Evolutionary conservation across 2,329 filamentous ascomycete genomes (phyloP).

Genomic region (Trichoderma gracile): DNA sequence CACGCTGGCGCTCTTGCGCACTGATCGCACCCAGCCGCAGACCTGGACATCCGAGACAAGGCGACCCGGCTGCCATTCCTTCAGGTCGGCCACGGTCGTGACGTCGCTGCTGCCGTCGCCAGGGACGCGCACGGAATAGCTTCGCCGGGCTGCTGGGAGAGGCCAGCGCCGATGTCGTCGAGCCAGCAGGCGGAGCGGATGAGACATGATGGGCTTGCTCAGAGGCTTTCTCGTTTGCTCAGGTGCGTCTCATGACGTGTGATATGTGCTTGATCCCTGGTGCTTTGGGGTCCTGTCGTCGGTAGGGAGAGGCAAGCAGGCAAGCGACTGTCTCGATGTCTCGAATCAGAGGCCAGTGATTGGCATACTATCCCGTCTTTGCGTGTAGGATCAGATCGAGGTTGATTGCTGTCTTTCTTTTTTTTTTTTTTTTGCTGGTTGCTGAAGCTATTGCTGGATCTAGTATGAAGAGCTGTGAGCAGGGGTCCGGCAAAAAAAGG

Average conservation of each 20-base stretch:
- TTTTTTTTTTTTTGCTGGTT: not conserved
- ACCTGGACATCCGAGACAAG: conserved; percentile 57
- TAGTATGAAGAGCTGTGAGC: not conserved
- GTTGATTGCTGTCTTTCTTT: not conserved
- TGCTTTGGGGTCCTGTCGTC: not conserved
- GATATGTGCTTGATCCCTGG: too few species aligned
- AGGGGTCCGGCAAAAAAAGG: conserved; percentile 24
- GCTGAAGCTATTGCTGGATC: not conserved
- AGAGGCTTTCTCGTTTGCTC: conserved; percentile 5
- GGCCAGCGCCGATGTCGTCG: conserved; percentile 10
- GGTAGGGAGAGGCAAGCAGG: conserved; percentile 8
- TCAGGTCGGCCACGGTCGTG: conserved; percentile 55
- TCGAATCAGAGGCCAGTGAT: not conserved
- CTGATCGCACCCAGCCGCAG: conserved; percentile 78
- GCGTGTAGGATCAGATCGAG: not conserved
- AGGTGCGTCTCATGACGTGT: conserved; percentile 23
- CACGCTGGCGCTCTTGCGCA: conserved; percentile 80
- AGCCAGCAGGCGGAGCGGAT: conserved; percentile 16
- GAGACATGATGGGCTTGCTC: conserved; percentile 23
- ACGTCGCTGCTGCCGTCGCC: conserved; percentile 34
- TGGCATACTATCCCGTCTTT: not conserved
- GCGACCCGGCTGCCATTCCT: conserved; percentile 50
- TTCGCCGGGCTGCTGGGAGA: conserved; percentile 27
- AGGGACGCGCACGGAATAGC: conserved; percentile 40
- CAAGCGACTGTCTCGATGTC: conserved; percentile 9